Base-by-base conservation (phyloP, 495 filamentous ascomycete genomes). In the Hamigera avellanea region DNA sequence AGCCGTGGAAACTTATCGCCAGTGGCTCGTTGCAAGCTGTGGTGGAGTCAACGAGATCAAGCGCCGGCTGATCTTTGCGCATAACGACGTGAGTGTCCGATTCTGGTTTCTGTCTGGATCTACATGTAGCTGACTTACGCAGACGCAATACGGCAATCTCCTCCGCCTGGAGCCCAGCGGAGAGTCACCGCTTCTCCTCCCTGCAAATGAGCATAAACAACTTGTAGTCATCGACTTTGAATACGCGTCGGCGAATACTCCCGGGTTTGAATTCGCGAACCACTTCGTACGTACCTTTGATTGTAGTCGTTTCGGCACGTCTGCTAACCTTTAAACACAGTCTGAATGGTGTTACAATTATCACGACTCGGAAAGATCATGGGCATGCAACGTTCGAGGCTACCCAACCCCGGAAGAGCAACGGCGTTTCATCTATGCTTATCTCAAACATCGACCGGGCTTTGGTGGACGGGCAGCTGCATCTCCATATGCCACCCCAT, bases 141-240 rank as follows among this genome's bases (percentile, higher is more conserved):
- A 95, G 83, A 94, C 91, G 16, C 91, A 99, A 78, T 96, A 96
- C 52, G 91, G 91, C 36, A 99, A 99, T 50, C 84, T 99, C 33
- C 76, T 99, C 18, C 81, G 91, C n/a, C 66, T 95, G 46, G 72
- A 81, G 32, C 87, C 93, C 3, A 71, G 73, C 33, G 79, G 81
- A 29, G 74, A 93, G 44, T 95, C 88, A 0, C 93, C 93, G 1
- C 71, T 96, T 14, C 76, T 95, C 6, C 72, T 83, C 21, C 93
- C 91, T 0, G 74, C 79, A 26, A 93, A 95, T 51, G 76, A 88
- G 44, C 91, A 99, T 61, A 95, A 87, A 56, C 88, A 89, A 51
- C 74, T 99, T 3, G 67, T 95, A 2, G 91, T 99, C 36, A 99
- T 99, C 49, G 91, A 99, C 59, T 99, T 99, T 48, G 91, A 99